phyloP scores from a whole-genome alignment of 2,329 filamentous ascomycete genomes.

The Paraconiothyrium brasiliense region DNA sequence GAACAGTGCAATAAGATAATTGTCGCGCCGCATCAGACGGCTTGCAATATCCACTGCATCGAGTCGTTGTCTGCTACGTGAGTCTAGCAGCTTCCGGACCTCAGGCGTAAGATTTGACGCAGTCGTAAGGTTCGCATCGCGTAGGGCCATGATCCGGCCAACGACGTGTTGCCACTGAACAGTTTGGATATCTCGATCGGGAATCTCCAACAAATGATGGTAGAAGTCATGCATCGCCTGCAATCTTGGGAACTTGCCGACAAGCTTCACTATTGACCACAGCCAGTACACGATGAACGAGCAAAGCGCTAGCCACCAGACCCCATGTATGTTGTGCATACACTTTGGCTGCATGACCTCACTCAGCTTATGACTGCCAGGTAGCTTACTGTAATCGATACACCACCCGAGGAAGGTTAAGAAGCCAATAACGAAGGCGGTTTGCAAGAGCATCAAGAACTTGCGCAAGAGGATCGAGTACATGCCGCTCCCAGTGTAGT shows the following conservation, averaged over 20 bases:
- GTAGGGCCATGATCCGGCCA: conserved; percentile 80
- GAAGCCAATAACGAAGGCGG: conserved; percentile 82
- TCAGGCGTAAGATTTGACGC: conserved; percentile 67
- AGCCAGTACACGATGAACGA: conserved; percentile 87
- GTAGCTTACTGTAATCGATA: conserved; percentile 79
- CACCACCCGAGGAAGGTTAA: conserved; percentile 87
- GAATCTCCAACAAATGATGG: conserved; percentile 81
- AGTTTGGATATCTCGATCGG: conserved; percentile 87
- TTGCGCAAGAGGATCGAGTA: conserved; percentile 83
- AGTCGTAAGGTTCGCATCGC: conserved; percentile 90
- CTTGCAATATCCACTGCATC: conserved; percentile 98
- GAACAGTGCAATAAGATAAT: conserved; percentile 95
- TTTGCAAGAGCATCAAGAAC: conserved; percentile 78
- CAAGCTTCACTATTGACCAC: conserved; percentile 77
- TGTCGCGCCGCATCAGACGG: conserved; percentile 93
- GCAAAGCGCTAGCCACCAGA: conserved; percentile 84
- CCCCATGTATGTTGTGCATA: conserved; percentile 74
- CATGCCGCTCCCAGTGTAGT: conserved; percentile 83
- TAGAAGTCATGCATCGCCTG: conserved; percentile 87
- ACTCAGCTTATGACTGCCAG: conserved; percentile 68
- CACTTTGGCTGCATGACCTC: conserved; percentile 77
- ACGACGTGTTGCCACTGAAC: conserved; percentile 95
- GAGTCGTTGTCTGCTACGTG: conserved; percentile 90
- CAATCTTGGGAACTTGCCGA: conserved; percentile 77
- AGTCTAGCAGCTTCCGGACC: conserved; percentile 73